Conservation (phyloP, 805 yeast genomes). For the Wickerhamiella sergipiensis region DNA sequence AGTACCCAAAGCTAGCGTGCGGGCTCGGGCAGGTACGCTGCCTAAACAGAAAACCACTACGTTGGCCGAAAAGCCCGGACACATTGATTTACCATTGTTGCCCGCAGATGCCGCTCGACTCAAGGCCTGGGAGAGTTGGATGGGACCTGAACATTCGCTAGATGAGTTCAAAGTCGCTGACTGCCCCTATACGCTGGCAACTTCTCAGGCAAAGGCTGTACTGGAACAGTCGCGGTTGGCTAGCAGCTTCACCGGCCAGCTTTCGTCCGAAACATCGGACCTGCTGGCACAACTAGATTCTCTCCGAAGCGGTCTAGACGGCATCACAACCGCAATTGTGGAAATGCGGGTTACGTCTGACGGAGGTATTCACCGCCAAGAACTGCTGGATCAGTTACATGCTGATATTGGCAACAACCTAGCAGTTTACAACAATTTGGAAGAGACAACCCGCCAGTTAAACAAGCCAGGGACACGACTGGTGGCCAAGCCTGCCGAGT, state of each 20-base stretch:
- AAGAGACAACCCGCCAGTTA: conserved; percentile 50
- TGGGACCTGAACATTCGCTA: neutral
- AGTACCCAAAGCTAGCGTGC: conserved; percentile 16
- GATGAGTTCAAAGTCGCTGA: conserved; percentile 6
- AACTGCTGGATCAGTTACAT: conserved; percentile 30
- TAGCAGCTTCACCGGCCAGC: conserved; percentile 13
- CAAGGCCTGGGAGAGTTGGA: neutral
- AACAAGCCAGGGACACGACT: conserved; percentile 58
- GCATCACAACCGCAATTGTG: conserved; percentile 46
- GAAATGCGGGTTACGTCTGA: conserved; percentile 50
- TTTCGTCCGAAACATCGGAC: conserved; percentile 33
- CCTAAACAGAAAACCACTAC: conserved; percentile 8
- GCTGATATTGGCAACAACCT: conserved; percentile 36
- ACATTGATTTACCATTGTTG: neutral
- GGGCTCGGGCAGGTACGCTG: conserved; percentile 7
- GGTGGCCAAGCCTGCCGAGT: conserved; percentile 41
- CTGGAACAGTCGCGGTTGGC: conserved; percentile 2
- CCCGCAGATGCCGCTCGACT: neutral
- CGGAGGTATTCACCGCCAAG: conserved; percentile 34
- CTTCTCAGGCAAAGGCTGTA: neutral
- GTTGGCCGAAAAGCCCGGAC: neutral
- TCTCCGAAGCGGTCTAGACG: conserved; percentile 39
- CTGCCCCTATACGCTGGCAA: neutral
- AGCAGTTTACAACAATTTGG: conserved; percentile 54
- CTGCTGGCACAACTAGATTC: conserved; percentile 35